Percentiles rank a stretch among this genome's conserved stretches.
Evolutionary conservation across 257 asterid species (phyloP).

Genomic region (Parsonsia alboflavescens): DNA sequence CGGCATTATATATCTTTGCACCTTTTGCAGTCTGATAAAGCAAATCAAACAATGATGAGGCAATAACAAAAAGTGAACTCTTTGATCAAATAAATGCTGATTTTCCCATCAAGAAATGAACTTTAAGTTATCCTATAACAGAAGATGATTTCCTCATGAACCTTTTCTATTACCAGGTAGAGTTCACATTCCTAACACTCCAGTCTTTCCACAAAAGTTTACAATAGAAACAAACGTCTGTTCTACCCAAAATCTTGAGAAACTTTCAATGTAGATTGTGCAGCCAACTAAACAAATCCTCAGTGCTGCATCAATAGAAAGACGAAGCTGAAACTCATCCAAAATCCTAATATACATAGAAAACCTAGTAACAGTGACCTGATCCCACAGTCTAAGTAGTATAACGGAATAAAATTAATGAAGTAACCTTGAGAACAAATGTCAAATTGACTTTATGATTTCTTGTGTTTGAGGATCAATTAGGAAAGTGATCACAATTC

Average conservation of each 20-base stretch:
- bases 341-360: neutral
- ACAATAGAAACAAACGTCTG: neutral
- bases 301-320: neutral
- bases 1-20: constrained; percentile 78
- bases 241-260: neutral
- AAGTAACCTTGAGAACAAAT: neutral
- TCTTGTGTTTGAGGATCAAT: neutral
- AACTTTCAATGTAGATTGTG: neutral
- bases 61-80: neutral
- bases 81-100: too few species aligned
- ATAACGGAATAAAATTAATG: neutral
- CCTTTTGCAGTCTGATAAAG: constrained; percentile 64
- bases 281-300: neutral
- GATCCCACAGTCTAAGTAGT: neutral
- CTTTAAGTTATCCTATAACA: neutral
- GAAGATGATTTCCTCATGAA: neutral
- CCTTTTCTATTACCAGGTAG: neutral
- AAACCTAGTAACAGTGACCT: neutral
- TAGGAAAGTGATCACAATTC: neutral
- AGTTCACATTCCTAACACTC: neutral
- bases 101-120: too few species aligned
- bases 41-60: neutral
- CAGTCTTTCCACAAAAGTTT: neutral
- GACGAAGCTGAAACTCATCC: neutral
- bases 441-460: neutral